Evolutionary conservation across 2,329 filamentous ascomycete genomes (phyloP), one percentile per base, ranked within the genome.

Genomic region (Fusarium ramigenum): DNA sequence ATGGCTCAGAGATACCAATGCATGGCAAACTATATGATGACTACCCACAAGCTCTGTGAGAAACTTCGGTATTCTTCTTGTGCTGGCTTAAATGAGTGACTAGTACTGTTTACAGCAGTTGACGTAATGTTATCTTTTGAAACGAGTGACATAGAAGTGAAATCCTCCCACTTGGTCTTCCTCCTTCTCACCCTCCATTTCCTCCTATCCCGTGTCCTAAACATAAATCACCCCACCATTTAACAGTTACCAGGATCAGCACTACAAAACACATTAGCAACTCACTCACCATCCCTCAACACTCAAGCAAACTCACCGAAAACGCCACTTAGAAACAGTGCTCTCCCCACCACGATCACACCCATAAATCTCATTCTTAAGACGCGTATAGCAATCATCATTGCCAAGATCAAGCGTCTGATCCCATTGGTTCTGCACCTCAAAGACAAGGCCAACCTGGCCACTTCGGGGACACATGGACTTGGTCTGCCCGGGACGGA

Each of bases 281-380:
- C 3, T 2, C 19, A 6, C 11, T 6, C 6, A 7, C 2, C 4
- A 32, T 0, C 4, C 8, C 11, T 23, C 10, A 7, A 9, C 10
- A 7, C 21, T 23, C 28, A 23, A 1, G 1, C 21, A 19, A 14
- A 50, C 53, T 57, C 16, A 57, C 53, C 53, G 53, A 28, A 57
- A 57, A 6, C 53, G 39, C 53, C 53, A 57, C 9, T 34, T 44
- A 6, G 53, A 44, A 25, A 44, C 5, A 21, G 53, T 46, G 1
- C n/a, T 25, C 37, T 57, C 53, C 16, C 53, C 53, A 21, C n/a
- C 53, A 19, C n/a, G 39, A 9, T 34, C 39, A 34, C 53, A 57
- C 0, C 28, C 53, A 7, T 44, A 57, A 4, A 57, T 44, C 21
- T 57, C 39, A 3, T 57, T 57, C 53, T 44, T 44, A 7, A 57